Evolutionary conservation across 495 filamentous ascomycete genomes (phyloP).

Genomic region (Polyplosphaeria fusca): DNA sequence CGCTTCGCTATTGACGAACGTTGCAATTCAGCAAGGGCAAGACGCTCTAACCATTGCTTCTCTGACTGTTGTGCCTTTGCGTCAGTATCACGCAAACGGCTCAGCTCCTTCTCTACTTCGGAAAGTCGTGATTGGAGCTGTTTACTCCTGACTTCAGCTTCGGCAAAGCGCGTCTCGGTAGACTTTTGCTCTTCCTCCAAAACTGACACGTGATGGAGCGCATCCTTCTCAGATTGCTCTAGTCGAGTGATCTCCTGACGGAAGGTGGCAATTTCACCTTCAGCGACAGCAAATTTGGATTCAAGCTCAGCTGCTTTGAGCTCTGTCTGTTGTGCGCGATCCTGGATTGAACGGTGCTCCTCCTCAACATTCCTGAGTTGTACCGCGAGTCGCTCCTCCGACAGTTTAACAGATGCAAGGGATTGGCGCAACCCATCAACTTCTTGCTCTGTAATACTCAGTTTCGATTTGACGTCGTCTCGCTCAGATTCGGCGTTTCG

Average conservation of each 20-base stretch:
- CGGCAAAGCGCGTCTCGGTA: background rate
- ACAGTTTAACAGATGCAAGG: background rate
- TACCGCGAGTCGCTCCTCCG: background rate
- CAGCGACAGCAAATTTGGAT: background rate
- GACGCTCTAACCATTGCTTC: background rate
- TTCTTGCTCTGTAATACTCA: background rate
- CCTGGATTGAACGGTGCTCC: background rate
- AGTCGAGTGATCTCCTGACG: background rate
- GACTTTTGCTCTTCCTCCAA: background rate
- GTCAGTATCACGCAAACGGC: background rate
- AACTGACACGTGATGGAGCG: background rate
- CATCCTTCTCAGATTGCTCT: background rate
- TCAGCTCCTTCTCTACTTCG: background rate
- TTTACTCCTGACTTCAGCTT: background rate
- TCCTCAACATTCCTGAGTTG: background rate
- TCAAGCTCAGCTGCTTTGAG: background rate
- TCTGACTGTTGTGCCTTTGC: background rate
- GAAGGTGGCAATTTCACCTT: background rate
- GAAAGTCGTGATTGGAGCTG: background rate
- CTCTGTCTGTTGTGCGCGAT: background rate
- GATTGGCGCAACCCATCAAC: background rate
- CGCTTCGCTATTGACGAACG: background rate
- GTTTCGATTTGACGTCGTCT: background rate
- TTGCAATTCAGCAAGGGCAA: background rate
- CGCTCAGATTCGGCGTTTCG: background rate